phyloP scores from a whole-genome alignment of 345 rosid genomes.

The Luvunga scandens region DNA sequence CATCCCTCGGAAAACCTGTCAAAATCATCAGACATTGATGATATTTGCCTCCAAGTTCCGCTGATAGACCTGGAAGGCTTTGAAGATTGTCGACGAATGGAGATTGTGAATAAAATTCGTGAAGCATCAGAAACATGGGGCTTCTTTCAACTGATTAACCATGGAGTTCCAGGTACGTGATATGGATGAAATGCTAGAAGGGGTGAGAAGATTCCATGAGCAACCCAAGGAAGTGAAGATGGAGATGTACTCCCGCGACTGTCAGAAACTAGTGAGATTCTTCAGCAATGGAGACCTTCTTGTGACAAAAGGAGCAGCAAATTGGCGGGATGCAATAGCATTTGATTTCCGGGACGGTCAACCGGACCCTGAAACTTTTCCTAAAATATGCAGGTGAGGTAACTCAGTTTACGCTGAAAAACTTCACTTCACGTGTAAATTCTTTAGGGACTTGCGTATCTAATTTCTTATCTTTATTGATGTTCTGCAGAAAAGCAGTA shows the following conservation, averaged over 20 bases:
- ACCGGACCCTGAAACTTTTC: constrained; percentile 33
- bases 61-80: constrained; percentile 37
- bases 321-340: constrained; percentile 47
- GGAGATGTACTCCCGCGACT: constrained; percentile 42
- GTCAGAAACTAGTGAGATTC: constrained; percentile 25
- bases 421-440: background rate
- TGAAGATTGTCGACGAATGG: constrained; percentile 8
- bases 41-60: constrained; percentile 24
- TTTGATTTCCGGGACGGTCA: constrained; percentile 42
- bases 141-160: constrained; percentile 47
- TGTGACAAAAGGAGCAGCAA: constrained; percentile 34
- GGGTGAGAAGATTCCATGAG: constrained; percentile 37
- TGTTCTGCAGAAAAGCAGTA: constrained; percentile 34
- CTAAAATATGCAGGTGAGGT: constrained; percentile 47
- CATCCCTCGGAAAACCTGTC: constrained; percentile 22
- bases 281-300: constrained; percentile 36
- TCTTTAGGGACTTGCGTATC: background rate
- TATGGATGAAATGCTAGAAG: constrained; percentile 39
- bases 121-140: constrained; percentile 47
- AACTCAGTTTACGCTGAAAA: background rate
- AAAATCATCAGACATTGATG: background rate
- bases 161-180: constrained; percentile 37
- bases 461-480: background rate
- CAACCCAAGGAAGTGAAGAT: constrained; percentile 42
- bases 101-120: constrained; percentile 24